Base-by-base conservation (phyloP, 106 monocot species). In the Platanthera guangdongensis region DNA sequence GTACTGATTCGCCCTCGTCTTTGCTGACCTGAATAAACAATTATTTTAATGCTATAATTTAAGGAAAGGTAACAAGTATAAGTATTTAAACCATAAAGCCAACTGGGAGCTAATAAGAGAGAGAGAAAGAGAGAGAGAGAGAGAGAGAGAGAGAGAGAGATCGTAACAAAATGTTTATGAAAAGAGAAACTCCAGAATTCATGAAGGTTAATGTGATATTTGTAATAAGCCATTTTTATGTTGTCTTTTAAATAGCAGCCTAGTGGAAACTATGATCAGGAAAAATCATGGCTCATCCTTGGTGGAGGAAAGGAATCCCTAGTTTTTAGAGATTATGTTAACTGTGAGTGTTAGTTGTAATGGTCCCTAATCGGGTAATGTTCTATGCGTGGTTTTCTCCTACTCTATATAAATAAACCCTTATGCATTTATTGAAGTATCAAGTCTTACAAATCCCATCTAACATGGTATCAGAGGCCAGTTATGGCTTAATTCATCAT, bases 21-120 rank as follows among this genome's bases (percentile, higher is more conserved):
- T 82, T 87, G 47, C 53, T 67, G n/a, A 90, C 78, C 95, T 90
- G 82, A 81, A 76, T 69, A 54, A 54, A 12, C 30, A 65, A 11
- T 30, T 65, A 16, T 70, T 4, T n/a, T 47, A 70, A 67, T 9
- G 47, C 9, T 48, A 70, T 39, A 9, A 18, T 70, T 3, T 47
- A 14, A 47, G 8, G 15, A 72, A 48, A 51, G 22, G n/a, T 19
- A 51, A 7, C 1, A 16, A 51, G 51, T 18, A 72, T 16, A 47
- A 39, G 46, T 16, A 2, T 48, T 48, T 15, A 70, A 48, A 21
- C 18, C 22, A 7, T 63, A 21, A 22, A 63, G 25, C 3, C 12
- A 65, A 19, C 32, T 30, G 32, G 10, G 0, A 60, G n/a, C 21
- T 9, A 60, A 60, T 60, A 60, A 60, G 19, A n/a, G n/a, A n/a